A percentile compares a stretch with the other conserved stretches of the same genome.
phyloP scores from a whole-genome alignment of 257 asterid species.

The Agastache rugosa region DNA sequence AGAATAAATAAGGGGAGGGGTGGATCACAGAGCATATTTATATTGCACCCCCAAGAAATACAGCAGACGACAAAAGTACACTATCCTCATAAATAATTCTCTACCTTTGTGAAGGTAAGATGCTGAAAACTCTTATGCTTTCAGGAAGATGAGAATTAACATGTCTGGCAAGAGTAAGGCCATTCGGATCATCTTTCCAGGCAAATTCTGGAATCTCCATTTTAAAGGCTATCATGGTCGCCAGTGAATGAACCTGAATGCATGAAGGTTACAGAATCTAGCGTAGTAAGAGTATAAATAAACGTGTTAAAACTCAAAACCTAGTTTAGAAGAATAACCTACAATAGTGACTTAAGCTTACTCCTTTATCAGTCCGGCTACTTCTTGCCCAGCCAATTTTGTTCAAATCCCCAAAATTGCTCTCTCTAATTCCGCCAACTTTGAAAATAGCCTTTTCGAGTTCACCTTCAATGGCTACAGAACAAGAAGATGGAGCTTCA shows the following conservation, averaged over 20 bases:
- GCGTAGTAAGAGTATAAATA: constrained; percentile 28
- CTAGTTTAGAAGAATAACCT: constrained; percentile 22
- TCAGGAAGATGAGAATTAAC: constrained; percentile 77
- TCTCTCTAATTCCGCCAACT: constrained; percentile 92
- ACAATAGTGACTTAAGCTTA: constrained; percentile 41
- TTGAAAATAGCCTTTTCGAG: constrained; percentile 80
- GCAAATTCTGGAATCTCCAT: constrained; percentile 93
- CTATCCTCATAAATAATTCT: not conserved
- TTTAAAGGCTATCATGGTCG: constrained; percentile 88
- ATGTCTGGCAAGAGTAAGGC: constrained; percentile 67
- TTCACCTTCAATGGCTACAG: constrained; percentile 91
- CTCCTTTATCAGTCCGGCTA: constrained; percentile 98
- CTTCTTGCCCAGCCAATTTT: constrained; percentile 96
- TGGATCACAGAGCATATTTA: constrained; percentile 3
- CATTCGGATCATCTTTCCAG: constrained; percentile 89
- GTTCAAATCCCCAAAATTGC: constrained; percentile 84
- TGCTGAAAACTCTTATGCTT: constrained; percentile 81
- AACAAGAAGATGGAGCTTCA: constrained; percentile 43
- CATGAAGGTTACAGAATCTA: constrained; percentile 20
- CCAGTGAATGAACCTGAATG: constrained; percentile 90
- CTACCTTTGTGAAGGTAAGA: constrained; percentile 92
- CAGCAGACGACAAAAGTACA: not conserved
- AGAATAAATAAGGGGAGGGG: not conserved
- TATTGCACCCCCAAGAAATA: not conserved
- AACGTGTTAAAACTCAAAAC: not conserved